Base-by-base conservation (phyloP, 1,284 basidiomycete genomes). In the Leccinum brunneo-olivaceum region DNA sequence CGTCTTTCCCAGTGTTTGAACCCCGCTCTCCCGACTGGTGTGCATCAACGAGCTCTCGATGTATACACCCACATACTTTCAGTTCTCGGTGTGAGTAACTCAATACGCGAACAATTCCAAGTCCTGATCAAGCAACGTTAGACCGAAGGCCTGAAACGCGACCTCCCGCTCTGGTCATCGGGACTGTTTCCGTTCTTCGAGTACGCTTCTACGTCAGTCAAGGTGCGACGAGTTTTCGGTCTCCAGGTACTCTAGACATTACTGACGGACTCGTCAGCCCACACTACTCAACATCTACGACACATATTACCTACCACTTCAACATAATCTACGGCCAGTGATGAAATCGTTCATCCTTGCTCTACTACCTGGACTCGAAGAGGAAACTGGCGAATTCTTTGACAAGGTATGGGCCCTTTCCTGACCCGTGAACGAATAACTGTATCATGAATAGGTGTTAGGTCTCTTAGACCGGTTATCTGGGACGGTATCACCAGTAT, bases 131-230 rank as follows among this genome's bases (percentile, higher is more conserved):
- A 20, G 15, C 20, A 41, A 37, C 35, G 36, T 16, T 55, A 95
- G 91, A 76, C 79, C 1, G 93, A 97, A 54, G 93, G 94, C 7
- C 67, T 98, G 33, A 80, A 81, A 49, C 77, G 84, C 35, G 96
- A 99, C 67, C 71, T 99, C 5, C 76, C 88, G 1, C 73, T 98
- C 14, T 99, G 96, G 96, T 92, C 92, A 1, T 88, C 91, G 5
- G 96, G 96, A 4, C 66, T 99, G 8, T 95, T 99, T 58, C 96
- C 96, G 0, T 98, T 98, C 77, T 98, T 98, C 61, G 92, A 97
- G 64, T 97, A 92, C 65, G 93, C 96, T 5, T 86, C 94, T 12
- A 98, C 93, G 6, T 93, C 91, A 16, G 92, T 95, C 46, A 89
- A 89, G 74, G 88, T 85, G 55, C 44, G 69, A 50, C 33, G 8